phyloP scores from a whole-genome alignment of 352 stramenopile species.

The Phytophthora meadii region DNA sequence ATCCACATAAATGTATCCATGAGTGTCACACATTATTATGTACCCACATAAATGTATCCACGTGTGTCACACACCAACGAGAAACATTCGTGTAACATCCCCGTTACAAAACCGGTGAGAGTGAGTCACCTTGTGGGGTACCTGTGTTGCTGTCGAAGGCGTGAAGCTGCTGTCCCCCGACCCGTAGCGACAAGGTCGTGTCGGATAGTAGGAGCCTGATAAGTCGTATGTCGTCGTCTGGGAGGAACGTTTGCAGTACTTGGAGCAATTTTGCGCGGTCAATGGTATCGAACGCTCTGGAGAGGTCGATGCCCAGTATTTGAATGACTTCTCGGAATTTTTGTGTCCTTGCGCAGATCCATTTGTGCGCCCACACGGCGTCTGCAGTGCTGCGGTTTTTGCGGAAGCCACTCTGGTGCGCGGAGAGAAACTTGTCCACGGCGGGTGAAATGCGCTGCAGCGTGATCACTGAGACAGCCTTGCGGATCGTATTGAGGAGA shows the following conservation, averaged over 20 bases:
- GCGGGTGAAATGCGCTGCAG: not conserved
- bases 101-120: conserved; percentile 4
- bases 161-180: not conserved
- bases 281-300: conserved; percentile 10
- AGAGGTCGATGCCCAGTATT: conserved; percentile 16
- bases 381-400: conserved; percentile 5
- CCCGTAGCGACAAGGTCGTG: conserved; percentile 1
- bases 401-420: not conserved
- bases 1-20: too few species aligned
- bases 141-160: conserved; percentile 5
- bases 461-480: conserved; percentile 4
- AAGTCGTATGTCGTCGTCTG: not conserved
- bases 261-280: conserved; percentile 5
- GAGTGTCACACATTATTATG: too few species aligned
- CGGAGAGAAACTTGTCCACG: conserved; percentile 1
- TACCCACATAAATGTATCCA: too few species aligned
- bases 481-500: conserved; percentile 7
- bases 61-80: too few species aligned
- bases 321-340: not conserved
- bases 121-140: conserved; percentile 12
- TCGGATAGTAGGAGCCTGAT: conserved; percentile 2
- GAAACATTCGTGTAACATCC: too few species aligned
- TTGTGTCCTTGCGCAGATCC: not conserved
- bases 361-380: conserved; percentile 2
- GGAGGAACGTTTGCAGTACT: not conserved